Conservation (phyloP, 345 rosid genomes). For the Citrus reticulata region DNA sequence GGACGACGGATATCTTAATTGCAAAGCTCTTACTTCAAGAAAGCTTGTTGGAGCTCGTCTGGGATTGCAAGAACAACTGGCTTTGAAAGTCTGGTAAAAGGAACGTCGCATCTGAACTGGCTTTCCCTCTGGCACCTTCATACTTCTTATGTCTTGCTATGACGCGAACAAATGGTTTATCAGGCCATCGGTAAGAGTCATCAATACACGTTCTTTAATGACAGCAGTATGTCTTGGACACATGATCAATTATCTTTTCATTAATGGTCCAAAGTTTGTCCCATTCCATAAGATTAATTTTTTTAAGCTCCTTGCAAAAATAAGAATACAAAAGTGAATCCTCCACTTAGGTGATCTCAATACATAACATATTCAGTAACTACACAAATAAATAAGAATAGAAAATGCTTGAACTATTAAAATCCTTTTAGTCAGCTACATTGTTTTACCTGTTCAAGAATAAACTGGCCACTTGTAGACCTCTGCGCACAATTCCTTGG, state of each 20-base stretch:
- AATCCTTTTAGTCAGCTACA: background rate
- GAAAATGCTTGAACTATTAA: background rate
- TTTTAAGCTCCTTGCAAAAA: conserved; percentile 79
- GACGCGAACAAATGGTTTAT: conserved; percentile 66
- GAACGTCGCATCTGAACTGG: conserved; percentile 67
- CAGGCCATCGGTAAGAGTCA: conserved; percentile 64
- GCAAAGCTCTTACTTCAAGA: no score
- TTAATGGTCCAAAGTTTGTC: conserved; percentile 97
- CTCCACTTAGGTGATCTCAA: background rate
- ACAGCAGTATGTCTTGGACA: conserved; percentile 95
- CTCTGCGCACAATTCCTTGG: conserved; percentile 88
- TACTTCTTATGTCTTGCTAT: conserved; percentile 84
- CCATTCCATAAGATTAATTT: conserved; percentile 95
- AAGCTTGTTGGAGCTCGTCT: conserved; percentile 22
- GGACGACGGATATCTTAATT: background rate
- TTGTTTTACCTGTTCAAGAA: conserved; percentile 71
- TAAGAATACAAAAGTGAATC: conserved; percentile 1
- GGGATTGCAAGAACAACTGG: conserved; percentile 71
- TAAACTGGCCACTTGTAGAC: conserved; percentile 77
- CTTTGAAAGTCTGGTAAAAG: conserved; percentile 60
- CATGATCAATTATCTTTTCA: conserved; percentile 88
- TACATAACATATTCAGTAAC: no score
- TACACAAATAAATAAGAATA: background rate
- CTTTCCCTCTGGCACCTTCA: conserved; percentile 94
- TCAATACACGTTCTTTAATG: conserved; percentile 54